phyloP scores from a whole-genome alignment of 352 stramenopile genomes.

The Blastocystis sp. region DNA sequence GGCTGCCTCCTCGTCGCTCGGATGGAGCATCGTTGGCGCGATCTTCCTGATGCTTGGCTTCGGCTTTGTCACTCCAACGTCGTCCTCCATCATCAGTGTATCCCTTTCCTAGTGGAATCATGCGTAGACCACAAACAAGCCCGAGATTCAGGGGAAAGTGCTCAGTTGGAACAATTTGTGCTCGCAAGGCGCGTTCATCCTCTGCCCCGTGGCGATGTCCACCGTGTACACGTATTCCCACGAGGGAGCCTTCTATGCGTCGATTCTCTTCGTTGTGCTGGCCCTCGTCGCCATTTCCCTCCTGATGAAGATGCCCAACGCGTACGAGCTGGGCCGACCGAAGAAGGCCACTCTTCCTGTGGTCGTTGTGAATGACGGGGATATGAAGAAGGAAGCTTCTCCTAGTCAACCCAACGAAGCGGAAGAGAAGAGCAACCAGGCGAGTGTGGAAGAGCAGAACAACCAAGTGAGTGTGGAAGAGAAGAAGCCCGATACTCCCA shows the following conservation, averaged over 20 bases:
- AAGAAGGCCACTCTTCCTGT: neutral
- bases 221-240: constrained; percentile 19
- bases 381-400: neutral
- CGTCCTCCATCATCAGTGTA: constrained; percentile 21
- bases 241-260: neutral
- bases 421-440: too few species aligned
- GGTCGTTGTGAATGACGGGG: neutral
- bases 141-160: constrained; percentile 21
- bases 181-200: constrained; percentile 22
- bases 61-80: constrained; percentile 1
- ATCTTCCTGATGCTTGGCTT: constrained; percentile 8
- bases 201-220: constrained; percentile 35
- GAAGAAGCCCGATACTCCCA: neutral
- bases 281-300: neutral
- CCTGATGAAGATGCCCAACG: neutral
- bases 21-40: neutral
- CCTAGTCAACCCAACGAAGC: too few species aligned
- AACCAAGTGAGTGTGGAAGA: neutral
- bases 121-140: neutral
- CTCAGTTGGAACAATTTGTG: constrained; percentile 29
- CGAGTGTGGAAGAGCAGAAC: neutral
- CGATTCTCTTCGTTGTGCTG: neutral
- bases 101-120: neutral
- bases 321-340: neutral
- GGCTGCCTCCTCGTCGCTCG: neutral